phyloP scores from a whole-genome alignment of 108 stramenopile genomes.

The Skeletonema grethae region DNA sequence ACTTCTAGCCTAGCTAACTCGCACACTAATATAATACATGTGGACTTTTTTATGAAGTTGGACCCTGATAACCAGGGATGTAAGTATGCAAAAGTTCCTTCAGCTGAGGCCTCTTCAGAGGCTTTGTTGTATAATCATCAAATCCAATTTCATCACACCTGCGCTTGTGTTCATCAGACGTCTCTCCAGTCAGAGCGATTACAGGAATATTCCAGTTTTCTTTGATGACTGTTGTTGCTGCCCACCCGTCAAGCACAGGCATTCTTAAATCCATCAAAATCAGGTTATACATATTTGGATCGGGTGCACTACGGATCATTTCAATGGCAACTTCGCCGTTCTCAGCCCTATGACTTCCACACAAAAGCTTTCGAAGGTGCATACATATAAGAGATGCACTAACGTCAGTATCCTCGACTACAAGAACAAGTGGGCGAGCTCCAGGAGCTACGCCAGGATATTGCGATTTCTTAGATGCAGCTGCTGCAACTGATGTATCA shows the following conservation, averaged over 20 bases:
- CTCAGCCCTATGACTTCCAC: slow-evolving; percentile 44
- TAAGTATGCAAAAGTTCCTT: slow-evolving; percentile 32
- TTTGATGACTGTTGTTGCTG: slow-evolving; percentile 54
- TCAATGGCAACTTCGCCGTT: slow-evolving; percentile 66
- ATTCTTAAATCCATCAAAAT: slow-evolving; percentile 77
- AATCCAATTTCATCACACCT: slow-evolving; percentile 53
- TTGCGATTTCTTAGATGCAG: background rate
- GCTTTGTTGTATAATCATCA: slow-evolving; percentile 49
- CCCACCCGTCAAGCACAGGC: slow-evolving; percentile 76
- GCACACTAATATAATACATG: background rate
- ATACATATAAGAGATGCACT: slow-evolving; percentile 45
- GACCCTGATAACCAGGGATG: slow-evolving; percentile 24
- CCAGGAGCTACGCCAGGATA: slow-evolving; percentile 42
- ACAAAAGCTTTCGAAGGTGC: slow-evolving; percentile 38
- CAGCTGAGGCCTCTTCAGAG: slow-evolving; percentile 34
- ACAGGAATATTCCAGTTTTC: slow-evolving; percentile 42
- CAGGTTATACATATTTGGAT: slow-evolving; percentile 40
- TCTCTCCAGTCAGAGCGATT: slow-evolving; percentile 53
- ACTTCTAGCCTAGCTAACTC: background rate
- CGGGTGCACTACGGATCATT: slow-evolving; percentile 39
- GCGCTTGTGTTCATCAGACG: slow-evolving; percentile 15
- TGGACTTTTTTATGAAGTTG: background rate
- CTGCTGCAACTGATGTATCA: background rate
- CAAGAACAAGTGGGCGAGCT: slow-evolving; percentile 46
- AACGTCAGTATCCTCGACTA: slow-evolving; percentile 64